Evolutionary conservation across 177 flowering plant genomes (phyloP), one percentile per base, ranked within the genome.

Genomic region (Vitis hybrid): DNA sequence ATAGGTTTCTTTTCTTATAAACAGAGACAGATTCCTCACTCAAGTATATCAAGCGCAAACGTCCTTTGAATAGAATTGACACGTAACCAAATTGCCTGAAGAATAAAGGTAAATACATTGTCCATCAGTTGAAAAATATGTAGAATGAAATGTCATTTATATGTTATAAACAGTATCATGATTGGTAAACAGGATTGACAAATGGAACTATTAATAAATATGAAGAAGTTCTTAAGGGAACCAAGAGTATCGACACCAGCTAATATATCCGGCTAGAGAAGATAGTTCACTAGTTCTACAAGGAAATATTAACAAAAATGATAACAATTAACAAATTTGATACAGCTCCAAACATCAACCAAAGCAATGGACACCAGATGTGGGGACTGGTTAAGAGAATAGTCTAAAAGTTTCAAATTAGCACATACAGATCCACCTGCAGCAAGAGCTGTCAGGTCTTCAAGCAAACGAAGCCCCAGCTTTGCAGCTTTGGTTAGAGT

Each of bases 371-470:
- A 51, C 57, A 64, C 32, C 56, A 14, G 67, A 68, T 21, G 54
- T 18, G 58, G 24, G 27, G 60, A 56, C 52, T 20, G n/a, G 68
- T 20, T 27, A 62, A 49, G 52, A 20, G 49, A 57, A 69, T 50
- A 64, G 48, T 60, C 24, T 12, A 68, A 61, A 69, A 72, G 69
- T 67, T 77, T 65, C 46, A 76, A 81, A 74, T 66, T 71, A 83
- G 81, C 82, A 93, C 99, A 88, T 95, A 95, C 99, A 84, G 96
- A 90, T 93, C 97, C 99, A 91, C 98, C 98, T 90, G 98, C 98
- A 84, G 99, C 98, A 85, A 93, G 91, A 77, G 99, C 94, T 86
- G 98, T 89, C 87, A 95, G 91, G 88, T 95, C 99, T 86, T 93
- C 98, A 70, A 95, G 96, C 76, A 95, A 78, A 51, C 80, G 87